These are phyloP conservation scores for Carex kokanica DNA, from an alignment of 176 grass and related monocot genomes.

Conservation along the genomic window DNA sequence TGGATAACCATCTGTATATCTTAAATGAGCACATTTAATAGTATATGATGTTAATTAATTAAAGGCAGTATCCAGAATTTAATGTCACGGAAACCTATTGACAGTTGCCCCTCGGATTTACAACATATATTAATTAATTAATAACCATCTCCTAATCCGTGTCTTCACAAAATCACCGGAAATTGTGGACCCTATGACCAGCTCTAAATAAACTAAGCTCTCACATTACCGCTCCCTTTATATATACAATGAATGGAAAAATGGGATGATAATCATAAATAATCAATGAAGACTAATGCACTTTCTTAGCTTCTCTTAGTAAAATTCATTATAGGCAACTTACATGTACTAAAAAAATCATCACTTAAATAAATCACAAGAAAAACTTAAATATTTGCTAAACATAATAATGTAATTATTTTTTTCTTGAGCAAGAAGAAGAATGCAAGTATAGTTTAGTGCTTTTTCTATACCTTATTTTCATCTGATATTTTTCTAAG, in stretches of 20 bases:
- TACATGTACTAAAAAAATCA: not conserved
- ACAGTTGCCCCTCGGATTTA: not conserved
- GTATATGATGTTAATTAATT: constrained; percentile 6
- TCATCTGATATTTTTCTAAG: not conserved
- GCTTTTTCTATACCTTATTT: not conserved
- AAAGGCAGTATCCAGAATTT: constrained; percentile 15
- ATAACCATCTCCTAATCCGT: constrained; percentile 22
- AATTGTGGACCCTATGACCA: not conserved
- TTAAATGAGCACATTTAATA: not conserved
- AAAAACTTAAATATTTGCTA: not conserved
- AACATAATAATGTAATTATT: too few species aligned
- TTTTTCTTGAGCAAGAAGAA: not conserved
- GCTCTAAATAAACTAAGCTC: constrained; percentile 1
- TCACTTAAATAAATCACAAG: not conserved
- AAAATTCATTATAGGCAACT: not conserved
- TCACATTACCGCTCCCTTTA: not conserved
- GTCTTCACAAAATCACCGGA: constrained; percentile 20
- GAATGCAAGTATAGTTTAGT: not conserved
- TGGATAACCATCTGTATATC: not conserved
- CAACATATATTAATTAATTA: constrained; percentile 7
- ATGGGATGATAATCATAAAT: not conserved
- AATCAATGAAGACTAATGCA: not conserved
- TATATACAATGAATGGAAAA: not conserved
- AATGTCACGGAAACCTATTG: constrained; percentile 18
- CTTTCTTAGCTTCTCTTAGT: not conserved